Base-by-base conservation (phyloP, 2,329 filamentous ascomycete species). In the Monilinia laxa region DNA sequence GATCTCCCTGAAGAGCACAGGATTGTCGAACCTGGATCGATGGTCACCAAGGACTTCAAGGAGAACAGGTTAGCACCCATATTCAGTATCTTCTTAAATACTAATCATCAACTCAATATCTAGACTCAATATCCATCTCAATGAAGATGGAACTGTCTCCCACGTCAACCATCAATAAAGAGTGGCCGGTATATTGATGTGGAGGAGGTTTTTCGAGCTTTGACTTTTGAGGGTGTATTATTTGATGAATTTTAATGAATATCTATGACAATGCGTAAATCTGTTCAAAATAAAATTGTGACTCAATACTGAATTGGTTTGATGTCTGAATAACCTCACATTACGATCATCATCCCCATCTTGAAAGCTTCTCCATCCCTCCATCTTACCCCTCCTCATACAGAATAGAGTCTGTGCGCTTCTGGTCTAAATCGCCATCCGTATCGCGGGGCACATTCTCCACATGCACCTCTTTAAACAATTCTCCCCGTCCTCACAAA, bases 131-230 rank as follows among this genome's bases (percentile, higher is more conserved):
- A 80, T 89, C 28, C 81, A 86, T 70, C 73, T 88, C 63, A 82
- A 82, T 67, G 83, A 87, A 40, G 84, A 88, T 67, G 86, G 86
- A 59, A 86, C 82, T 18, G 84, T 89, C 55, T 81, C 82, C 65
- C 84, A 87, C 69, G 85, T 89, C 66, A 75, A 80, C 68, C 83
- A 87, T 72, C 72, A 75, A 62, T 76, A 76, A 45, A 4, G 28
- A 54, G 31, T 16, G 20, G 23, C 3, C 3, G 14, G 31, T 12
- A 6, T 47, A 10, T 42, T 12, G 16, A 35, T 54, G 18, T 28
- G 25, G 52, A 54, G n/a, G 20, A 20, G 18, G 45, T 9, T 49
- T 5, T 51, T 47, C 42, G 45, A 23, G 18, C 23, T 35, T 49
- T 12, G 28, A 35, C 18, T 12, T 49, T 23, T 4, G 12, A 51